Base-by-base conservation (phyloP, 2,329 filamentous ascomycete species). In the Xylaria polymorpha region DNA sequence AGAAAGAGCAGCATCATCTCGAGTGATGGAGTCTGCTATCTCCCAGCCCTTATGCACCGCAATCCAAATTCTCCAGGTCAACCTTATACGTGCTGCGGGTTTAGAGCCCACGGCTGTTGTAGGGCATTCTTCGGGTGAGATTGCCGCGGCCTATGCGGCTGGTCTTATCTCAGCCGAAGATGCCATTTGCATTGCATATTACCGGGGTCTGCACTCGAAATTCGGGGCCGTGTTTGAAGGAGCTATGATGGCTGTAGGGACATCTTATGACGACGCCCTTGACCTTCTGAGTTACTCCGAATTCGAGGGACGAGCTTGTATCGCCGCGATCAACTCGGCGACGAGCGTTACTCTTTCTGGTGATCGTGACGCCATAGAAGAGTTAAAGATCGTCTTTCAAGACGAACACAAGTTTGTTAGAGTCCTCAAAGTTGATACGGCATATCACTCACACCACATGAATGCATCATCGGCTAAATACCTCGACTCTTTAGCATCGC, bases 201-300 rank as follows among this genome's bases (percentile, higher is more conserved):
- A 50, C 18, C 46, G 46, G 2, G 46, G 46, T 29, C 22, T 50
- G 10, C 6, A 8, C 20, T 3, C 4, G 12, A 15, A 46, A 35
- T n/a, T n/a, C n/a, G n/a, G n/a, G n/a, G n/a, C n/a, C n/a, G n/a
- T n/a, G n/a, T n/a, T 35, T 35, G 32, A 4, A 35, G 59, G 85
- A 0, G 79, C 77, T 3, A 87, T 88, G 86, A 73, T 84, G 64
- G 83, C 83, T 0, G 80, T 81, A 0, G 81, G 80, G 0, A 78
- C 81, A 1, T 72, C 74, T 0, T 67, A 74, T 3, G 68, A 74
- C 12, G 74, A 77, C 48, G 66, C 62, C 0, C 25, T 20, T 2
- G 73, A 75, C n/a, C n/a, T n/a, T 2, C 57, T 77, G 0, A 69
- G 63, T 44, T n/a, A 22, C 65, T 0, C 15, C 53, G 61, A 64